A percentile compares a stretch with the other conserved stretches of the same genome.
Conservation (phyloP, 495 filamentous ascomycete genomes). For the Neohortaea acidophila region DNA sequence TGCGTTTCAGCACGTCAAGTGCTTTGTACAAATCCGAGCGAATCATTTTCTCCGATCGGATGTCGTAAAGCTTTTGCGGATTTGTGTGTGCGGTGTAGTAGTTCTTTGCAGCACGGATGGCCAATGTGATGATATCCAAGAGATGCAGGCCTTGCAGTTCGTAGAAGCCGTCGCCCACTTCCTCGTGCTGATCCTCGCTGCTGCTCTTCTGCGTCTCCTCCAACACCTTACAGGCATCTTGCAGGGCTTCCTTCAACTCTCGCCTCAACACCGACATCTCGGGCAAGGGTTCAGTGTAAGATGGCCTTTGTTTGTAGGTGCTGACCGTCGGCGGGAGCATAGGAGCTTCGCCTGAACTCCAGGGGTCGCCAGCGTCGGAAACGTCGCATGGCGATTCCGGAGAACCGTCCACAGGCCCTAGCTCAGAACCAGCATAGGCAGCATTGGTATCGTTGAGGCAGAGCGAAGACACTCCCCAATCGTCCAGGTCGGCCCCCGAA, state of each 20-base stretch:
- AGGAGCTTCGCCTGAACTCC: conserved; percentile 43
- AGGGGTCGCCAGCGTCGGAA: conserved; percentile 33
- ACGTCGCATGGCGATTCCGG: conserved; percentile 46
- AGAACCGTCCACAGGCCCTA: conserved; percentile 24
- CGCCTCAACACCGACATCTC: conserved; percentile 60
- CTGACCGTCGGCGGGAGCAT: conserved; percentile 93
- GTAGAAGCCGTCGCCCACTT: conserved; percentile 44
- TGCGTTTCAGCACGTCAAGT: conserved; percentile 76
- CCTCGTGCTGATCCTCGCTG: conserved; percentile 19
- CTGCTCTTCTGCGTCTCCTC: conserved; percentile 23
- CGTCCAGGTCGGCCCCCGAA: background rate
- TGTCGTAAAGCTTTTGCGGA: conserved; percentile 64
- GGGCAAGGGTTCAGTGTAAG: conserved; percentile 74
- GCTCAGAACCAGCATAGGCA: conserved; percentile 11
- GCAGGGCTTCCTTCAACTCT: conserved; percentile 54
- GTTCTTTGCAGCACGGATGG: conserved; percentile 83
- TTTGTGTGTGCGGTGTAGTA: conserved; percentile 84
- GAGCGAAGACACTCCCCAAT: conserved; percentile 5
- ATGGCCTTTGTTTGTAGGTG: conserved; percentile 81
- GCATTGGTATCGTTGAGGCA: conserved; percentile 11
- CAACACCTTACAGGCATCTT: conserved; percentile 49
- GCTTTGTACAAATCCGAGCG: conserved; percentile 67
- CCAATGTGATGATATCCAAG: conserved; percentile 79
- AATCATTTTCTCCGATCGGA: conserved; percentile 70
- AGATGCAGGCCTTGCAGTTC: conserved; percentile 85